Evolutionary conservation across 2,329 filamentous ascomycete species (phyloP).

Genomic region (Daldinia sp.): DNA sequence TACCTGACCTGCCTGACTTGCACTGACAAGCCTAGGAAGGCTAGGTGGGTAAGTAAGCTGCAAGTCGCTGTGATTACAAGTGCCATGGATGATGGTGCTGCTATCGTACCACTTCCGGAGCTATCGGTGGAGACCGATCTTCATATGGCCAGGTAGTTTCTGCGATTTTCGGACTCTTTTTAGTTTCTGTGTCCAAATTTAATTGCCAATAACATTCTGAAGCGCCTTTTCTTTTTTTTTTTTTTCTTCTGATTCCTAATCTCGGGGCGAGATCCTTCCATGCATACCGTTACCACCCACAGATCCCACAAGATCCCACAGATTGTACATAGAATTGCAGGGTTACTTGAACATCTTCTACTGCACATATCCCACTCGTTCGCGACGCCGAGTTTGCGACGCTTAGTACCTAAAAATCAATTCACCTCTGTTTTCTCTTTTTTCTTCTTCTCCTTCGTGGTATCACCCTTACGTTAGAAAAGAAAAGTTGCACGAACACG

Average conservation of each 20-base stretch:
- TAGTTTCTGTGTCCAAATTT: conserved; percentile 31
- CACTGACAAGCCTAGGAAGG: background rate
- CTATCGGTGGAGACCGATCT: conserved; percentile 40
- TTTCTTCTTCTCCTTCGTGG: background rate
- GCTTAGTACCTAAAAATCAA: background rate
- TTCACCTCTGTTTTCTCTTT: background rate
- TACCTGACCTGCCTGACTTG: conserved; percentile 3
- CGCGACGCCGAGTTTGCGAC: conserved; percentile 14
- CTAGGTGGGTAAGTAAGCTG: background rate
- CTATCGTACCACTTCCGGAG: conserved; percentile 40
- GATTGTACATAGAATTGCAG: background rate
- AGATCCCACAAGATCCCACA: background rate
- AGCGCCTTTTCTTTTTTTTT: conserved; percentile 7
- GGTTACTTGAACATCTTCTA: background rate
- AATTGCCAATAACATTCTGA: conserved; percentile 32
- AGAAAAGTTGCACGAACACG: conserved; percentile 13
- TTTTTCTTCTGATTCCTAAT: conserved; percentile 8
- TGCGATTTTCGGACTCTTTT: conserved; percentile 40
- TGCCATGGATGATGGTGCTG: conserved; percentile 9
- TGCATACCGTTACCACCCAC: conserved; percentile 16
- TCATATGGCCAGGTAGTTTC: conserved; percentile 12
- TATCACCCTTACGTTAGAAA: background rate
- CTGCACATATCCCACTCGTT: conserved; percentile 31
- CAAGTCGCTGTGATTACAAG: conserved; percentile 11
- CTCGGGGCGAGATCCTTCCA: conserved; percentile 35